Evolutionary conservation across 1,139 yeast species (phyloP).

Genomic region (Casaregolazyma lundiana): DNA sequence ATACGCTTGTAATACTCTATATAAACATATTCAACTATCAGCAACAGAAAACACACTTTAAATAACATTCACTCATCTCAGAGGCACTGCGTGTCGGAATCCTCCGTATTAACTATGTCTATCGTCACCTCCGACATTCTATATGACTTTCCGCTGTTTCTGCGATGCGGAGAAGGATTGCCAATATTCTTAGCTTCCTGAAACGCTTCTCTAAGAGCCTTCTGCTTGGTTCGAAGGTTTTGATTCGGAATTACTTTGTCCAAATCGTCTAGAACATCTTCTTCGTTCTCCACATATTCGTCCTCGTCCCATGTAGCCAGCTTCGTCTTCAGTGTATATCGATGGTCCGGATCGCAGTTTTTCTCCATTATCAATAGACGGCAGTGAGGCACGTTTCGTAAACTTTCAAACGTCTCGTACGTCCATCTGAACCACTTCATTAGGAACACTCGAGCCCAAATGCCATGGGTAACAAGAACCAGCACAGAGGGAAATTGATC

Average conservation of each 20-base stretch:
- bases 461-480: constrained; percentile 86
- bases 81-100: too few relatives aligned
- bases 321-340: constrained; percentile 29
- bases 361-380: constrained; percentile 74
- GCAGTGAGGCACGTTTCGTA: constrained; percentile 81
- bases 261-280: constrained; percentile 4
- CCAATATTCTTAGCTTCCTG: constrained; percentile 4
- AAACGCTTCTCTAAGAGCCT: constrained; percentile 12
- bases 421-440: constrained; percentile 94
- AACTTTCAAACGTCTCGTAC: constrained; percentile 78
- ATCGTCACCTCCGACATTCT: background rate
- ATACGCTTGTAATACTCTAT: too few relatives aligned
- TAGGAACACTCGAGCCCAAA: constrained; percentile 85
- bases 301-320: constrained; percentile 36
- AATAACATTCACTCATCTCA: too few relatives aligned
- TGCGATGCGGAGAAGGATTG: constrained; percentile 2
- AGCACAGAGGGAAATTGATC: constrained; percentile 67
- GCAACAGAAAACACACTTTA: too few relatives aligned
- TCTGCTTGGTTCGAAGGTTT: constrained; percentile 14
- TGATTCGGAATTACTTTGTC: background rate
- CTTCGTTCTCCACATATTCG: constrained; percentile 13
- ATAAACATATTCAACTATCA: too few relatives aligned
- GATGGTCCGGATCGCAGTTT: constrained; percentile 32
- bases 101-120: background rate
- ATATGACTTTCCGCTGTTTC: background rate